A percentile compares a stretch with the other conserved stretches of the same genome.
Conservation (phyloP, 2,329 filamentous ascomycete species). For the Alternaria ventricosa region DNA sequence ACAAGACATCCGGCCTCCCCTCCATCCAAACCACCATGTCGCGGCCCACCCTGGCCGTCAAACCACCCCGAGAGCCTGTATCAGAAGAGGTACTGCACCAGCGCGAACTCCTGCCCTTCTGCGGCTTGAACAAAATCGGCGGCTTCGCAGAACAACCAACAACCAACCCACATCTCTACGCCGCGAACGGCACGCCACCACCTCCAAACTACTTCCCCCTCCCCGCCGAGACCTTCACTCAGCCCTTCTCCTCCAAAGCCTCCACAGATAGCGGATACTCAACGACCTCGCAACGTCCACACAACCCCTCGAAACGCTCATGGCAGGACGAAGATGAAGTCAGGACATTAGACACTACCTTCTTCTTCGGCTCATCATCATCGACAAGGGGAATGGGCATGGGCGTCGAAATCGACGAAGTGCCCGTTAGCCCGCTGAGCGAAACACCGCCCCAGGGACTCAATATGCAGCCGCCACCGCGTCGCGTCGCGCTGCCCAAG, state of each 20-base stretch:
- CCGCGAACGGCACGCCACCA: constrained; percentile 38
- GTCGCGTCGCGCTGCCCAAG: constrained; percentile 42
- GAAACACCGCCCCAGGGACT: constrained; percentile 31
- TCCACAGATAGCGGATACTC: constrained; percentile 38
- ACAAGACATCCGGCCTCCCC: constrained; percentile 46
- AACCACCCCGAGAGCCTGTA: constrained; percentile 29
- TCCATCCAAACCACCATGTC: constrained; percentile 36
- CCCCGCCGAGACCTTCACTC: constrained; percentile 41
- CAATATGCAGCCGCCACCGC: constrained; percentile 27
- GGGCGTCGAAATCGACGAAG: constrained; percentile 36
- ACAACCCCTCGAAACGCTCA: constrained; percentile 52
- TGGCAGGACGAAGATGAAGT: constrained; percentile 49
- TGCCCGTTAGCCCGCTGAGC: constrained; percentile 45
- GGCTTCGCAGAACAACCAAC: constrained; percentile 68
- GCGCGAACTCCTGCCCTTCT: constrained; percentile 78
- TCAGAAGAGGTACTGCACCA: constrained; percentile 37
- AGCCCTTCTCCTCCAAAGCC: constrained; percentile 42
- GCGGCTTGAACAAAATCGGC: constrained; percentile 78
- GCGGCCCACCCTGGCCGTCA: constrained; percentile 28
- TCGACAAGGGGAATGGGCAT: constrained; percentile 13
- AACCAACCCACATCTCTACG: constrained; percentile 41
- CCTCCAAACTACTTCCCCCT: constrained; percentile 39
- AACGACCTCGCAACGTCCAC: constrained; percentile 25
- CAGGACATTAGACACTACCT: constrained; percentile 29
- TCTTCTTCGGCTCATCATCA: constrained; percentile 35